Conservation (phyloP, 2,329 filamentous ascomycete genomes). For the Botrytis fabae region DNA sequence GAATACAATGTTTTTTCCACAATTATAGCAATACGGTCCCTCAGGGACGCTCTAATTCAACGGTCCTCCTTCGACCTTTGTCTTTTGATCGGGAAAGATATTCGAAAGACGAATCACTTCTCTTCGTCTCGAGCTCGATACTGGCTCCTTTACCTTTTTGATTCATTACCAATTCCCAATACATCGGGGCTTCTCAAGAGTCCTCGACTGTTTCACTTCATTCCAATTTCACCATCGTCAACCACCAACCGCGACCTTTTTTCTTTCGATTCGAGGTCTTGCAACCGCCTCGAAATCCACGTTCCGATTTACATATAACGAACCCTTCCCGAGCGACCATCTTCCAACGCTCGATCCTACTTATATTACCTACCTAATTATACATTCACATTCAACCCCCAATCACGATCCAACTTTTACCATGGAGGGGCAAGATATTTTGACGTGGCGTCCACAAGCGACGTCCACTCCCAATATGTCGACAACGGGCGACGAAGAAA, state of each 20-base stretch:
- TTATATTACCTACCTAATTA: constrained; percentile 22
- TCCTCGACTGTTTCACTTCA: constrained; percentile 16
- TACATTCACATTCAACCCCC: constrained; percentile 25
- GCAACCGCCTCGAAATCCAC: background rate
- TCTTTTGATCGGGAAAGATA: constrained; percentile 23
- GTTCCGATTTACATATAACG: background rate
- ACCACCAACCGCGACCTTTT: constrained; percentile 4
- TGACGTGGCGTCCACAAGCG: constrained; percentile 48
- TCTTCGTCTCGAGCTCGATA: constrained; percentile 13
- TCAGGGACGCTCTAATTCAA: constrained; percentile 46
- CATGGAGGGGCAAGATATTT: constrained; percentile 42
- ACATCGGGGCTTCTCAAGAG: background rate
- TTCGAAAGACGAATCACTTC: constrained; percentile 24
- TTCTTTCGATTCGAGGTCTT: constrained; percentile 1
- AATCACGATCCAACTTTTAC: constrained; percentile 28
- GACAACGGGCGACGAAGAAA: constrained; percentile 58
- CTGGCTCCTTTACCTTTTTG: background rate
- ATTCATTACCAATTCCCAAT: background rate
- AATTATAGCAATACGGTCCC: constrained; percentile 48
- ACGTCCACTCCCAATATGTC: constrained; percentile 34
- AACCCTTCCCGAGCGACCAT: background rate
- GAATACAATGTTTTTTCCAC: constrained; percentile 36
- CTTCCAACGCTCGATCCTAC: constrained; percentile 18
- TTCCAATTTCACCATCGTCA: constrained; percentile 3
- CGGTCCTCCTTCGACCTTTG: constrained; percentile 30